phyloP scores from a whole-genome alignment of 257 asterid genomes.

The Knoxia roxburghii region DNA sequence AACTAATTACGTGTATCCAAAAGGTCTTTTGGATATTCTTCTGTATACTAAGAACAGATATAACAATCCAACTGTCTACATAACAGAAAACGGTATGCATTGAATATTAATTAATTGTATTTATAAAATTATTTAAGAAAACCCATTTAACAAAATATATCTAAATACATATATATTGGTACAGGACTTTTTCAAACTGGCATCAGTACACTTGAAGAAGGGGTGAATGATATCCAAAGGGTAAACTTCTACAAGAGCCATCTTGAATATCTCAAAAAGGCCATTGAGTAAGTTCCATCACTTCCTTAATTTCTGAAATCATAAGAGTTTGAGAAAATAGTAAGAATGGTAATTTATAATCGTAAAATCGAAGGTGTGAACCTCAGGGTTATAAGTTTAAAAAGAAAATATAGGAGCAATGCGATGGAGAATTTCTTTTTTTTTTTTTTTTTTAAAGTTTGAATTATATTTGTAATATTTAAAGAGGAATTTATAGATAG shows the following conservation, averaged over 20 bases:
- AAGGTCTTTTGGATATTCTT: conserved; percentile 1
- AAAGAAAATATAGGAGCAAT: no score
- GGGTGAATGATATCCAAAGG: conserved; percentile 15
- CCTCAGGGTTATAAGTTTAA: no score
- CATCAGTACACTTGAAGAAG: neutral
- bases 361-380: no score
- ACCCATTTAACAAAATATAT: no score
- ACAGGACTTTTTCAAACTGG: conserved; percentile 23
- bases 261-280: conserved; percentile 27
- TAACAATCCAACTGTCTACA: neutral
- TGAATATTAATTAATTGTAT: no score
- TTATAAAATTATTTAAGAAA: no score
- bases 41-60: neutral
- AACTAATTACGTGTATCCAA: neutral
- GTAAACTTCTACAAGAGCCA: conserved; percentile 26
- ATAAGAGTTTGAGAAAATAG: no score
- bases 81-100: neutral
- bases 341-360: no score
- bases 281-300: conserved; percentile 37
- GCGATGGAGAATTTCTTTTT: no score
- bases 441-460: no score
- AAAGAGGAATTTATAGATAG: no score
- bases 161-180: neutral
- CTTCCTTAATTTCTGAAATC: neutral
- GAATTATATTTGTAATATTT: no score